Base-by-base conservation (phyloP, 805 yeast genomes). In the Metschnikowia drakensbergensis region DNA sequence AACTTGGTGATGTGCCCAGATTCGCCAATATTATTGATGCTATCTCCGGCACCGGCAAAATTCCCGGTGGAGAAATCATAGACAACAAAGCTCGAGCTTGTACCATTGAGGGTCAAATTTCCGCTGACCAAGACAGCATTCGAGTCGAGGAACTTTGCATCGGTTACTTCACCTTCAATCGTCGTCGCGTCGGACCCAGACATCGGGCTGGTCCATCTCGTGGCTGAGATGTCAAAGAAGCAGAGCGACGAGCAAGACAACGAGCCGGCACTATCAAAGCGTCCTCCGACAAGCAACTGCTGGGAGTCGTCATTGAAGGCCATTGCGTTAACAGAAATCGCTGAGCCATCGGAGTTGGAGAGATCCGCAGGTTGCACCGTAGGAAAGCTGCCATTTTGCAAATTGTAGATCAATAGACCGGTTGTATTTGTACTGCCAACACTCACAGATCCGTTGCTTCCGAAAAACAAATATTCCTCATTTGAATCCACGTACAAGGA, bases 211-310 rank as follows among this genome's bases (percentile, higher is more conserved):
- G 67, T 65, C 87, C 96, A 84, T 22, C 82, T 67, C 0, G 78
- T 68, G 30, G 73, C 69, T 3, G 65, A 60, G 51, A 81, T 63
- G 57, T 84, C 83, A 61, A 79, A 88, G 32, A 84, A 66, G 62
- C 97, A 90, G 33, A 91, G 64, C 1, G 80, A 76, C 2, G 71
- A 63, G 65, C 96, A 90, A 26, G 67, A 64, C 30, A 76, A 66
- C 4, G 79, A 68, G 0, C 85, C 83, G 1, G 86, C 83, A 22
- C 71, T 62, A 22, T 73, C 76, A 61, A 87, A 89, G 37, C 77
- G 72, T 25, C 97, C 97, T 35, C 86, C 96, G 9, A 87, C 87
- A 29, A 83, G 71, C 27, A 89, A 65, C 44, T 60, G 55, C n/a
- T 60, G 54, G 5, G 55, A 60, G 26, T 59, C 57, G 38, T 69